Conservation (phyloP, 352 stramenopile genomes). For the Phytopythium ostracodes region DNA sequence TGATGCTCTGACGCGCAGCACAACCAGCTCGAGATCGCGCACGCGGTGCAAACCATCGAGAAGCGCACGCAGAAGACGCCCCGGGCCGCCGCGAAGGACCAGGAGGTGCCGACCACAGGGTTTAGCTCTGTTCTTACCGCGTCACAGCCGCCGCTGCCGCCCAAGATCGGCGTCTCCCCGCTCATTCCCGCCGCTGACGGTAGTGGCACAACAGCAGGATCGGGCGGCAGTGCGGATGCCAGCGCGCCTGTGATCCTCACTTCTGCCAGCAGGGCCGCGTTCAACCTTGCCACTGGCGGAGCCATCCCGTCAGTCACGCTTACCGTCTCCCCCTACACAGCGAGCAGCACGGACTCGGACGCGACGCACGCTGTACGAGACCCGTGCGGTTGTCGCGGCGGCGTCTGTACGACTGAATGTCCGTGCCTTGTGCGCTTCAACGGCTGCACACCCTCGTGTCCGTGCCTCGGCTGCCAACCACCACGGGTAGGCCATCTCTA, state of each 20-base stretch:
- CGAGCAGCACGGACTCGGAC: not conserved
- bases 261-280: not conserved
- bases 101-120: slow-evolving; percentile 16
- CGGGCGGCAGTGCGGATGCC: not conserved
- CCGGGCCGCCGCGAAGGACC: slow-evolving; percentile 12
- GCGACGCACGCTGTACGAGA: not conserved
- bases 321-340: not conserved
- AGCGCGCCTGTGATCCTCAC: not conserved
- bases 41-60: slow-evolving; percentile 50
- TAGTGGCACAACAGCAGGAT: not conserved
- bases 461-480: slow-evolving; percentile 41
- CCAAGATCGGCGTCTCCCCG: not conserved
- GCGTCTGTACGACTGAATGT: slow-evolving; percentile 36
- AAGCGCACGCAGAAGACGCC: slow-evolving; percentile 48
- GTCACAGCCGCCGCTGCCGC: not conserved
- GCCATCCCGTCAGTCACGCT: not conserved
- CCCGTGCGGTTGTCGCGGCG: slow-evolving; percentile 25
- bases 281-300: not conserved
- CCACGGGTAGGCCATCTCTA: too few relatives aligned
- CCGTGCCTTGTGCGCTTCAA: slow-evolving; percentile 41
- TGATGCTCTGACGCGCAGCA: slow-evolving; percentile 11
- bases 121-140: not conserved
- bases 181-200: not conserved
- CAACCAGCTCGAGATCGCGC: slow-evolving; percentile 51
- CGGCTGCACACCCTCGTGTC: slow-evolving; percentile 26